Conservation (phyloP, 768 basidiomycete species). For the Coprinellus micaceus region DNA sequence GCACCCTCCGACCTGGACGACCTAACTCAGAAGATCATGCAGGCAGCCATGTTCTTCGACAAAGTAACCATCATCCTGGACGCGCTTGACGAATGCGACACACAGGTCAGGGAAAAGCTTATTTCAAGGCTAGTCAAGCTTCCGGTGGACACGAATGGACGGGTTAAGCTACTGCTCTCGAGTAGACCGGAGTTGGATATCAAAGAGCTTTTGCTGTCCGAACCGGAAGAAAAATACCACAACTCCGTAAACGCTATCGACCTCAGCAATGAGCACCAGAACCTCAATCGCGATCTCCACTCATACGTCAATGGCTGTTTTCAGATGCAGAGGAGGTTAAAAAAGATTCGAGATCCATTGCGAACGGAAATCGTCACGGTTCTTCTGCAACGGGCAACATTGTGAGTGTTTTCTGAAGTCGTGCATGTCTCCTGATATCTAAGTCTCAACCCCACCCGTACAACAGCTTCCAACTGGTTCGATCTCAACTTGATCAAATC, state of each 20-base stretch:
- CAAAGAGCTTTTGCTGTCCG: background rate
- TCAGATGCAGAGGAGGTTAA: background rate
- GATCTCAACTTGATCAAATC: background rate
- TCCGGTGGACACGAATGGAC: background rate
- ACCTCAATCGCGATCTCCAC: background rate
- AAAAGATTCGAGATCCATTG: background rate
- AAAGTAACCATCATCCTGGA: background rate
- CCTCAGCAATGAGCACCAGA: background rate
- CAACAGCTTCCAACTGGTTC: background rate
- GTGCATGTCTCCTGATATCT: background rate
- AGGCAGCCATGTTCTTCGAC: background rate
- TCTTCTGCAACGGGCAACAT: background rate
- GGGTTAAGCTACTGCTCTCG: background rate
- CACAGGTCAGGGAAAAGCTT: background rate
- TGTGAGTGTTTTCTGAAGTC: background rate
- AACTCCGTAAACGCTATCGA: background rate
- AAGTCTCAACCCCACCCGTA: background rate
- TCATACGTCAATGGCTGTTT: background rate
- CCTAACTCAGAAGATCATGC: background rate
- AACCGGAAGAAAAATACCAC: background rate
- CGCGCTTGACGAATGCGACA: conserved; percentile 1
- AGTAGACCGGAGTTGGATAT: background rate
- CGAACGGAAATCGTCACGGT: background rate
- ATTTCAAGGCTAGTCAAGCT: conserved; percentile 1
- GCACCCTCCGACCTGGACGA: conserved; percentile 1